A percentile compares a stretch with the other conserved stretches of the same genome.
Evolutionary conservation across 345 rosid species (phyloP).

Genomic region (Clarkia xantiana): DNA sequence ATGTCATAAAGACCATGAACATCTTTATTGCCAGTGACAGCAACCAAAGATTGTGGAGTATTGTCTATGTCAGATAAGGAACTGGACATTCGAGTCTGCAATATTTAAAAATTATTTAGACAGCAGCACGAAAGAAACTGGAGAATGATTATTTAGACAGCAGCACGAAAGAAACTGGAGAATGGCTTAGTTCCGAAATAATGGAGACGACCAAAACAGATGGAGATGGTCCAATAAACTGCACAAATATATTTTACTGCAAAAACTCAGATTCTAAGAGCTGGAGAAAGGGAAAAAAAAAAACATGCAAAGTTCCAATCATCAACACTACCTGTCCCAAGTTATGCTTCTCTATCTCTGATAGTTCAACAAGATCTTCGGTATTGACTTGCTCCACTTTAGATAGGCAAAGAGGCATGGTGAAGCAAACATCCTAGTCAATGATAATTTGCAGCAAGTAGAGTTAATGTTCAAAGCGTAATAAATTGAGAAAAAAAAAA

Average conservation of each 20-base stretch:
- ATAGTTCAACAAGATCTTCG: slow-evolving; percentile 84
- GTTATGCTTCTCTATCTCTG: slow-evolving; percentile 85
- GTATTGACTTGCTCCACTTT: slow-evolving; percentile 62
- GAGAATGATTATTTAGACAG: too few relatives aligned
- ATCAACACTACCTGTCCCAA: slow-evolving; percentile 61
- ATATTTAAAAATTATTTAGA: background rate
- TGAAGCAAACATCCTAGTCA: slow-evolving; percentile 61
- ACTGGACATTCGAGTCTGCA: slow-evolving; percentile 53
- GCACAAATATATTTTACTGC: background rate
- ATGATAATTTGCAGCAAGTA: slow-evolving; percentile 8
- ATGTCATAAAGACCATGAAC: slow-evolving; percentile 77
- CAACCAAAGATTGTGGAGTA: slow-evolving; percentile 74
- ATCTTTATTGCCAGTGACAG: slow-evolving; percentile 42
- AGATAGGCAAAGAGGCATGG: slow-evolving; percentile 88
- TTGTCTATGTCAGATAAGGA: slow-evolving; percentile 56
- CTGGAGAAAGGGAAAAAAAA: background rate
- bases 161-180: too few relatives aligned
- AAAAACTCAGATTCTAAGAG: background rate
- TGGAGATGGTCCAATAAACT: background rate
- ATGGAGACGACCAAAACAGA: too few relatives aligned
- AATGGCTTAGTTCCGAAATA: too few relatives aligned
- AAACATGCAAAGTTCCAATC: background rate
- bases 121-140: too few relatives aligned
- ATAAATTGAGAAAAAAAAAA: background rate
- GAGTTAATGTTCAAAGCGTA: slow-evolving; percentile 1